Percentiles rank a stretch among this genome's conserved stretches.
Conservation (phyloP, 1,284 basidiomycete genomes). For the Vanrija sp. region DNA sequence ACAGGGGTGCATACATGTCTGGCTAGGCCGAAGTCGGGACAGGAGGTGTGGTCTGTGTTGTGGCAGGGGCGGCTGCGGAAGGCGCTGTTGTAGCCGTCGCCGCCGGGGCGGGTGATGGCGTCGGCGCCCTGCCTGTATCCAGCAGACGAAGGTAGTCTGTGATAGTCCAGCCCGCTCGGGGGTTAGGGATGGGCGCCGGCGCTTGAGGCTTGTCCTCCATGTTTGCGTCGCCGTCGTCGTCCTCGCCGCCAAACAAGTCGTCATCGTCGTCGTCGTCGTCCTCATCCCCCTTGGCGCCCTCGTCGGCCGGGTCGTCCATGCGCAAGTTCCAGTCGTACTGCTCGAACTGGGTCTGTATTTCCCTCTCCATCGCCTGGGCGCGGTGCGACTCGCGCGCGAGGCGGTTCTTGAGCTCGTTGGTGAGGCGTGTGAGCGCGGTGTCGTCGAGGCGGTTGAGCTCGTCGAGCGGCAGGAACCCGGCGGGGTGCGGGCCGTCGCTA, state of each 20-base stretch:
- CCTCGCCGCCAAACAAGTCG: constrained; percentile 23
- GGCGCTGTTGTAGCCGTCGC: not conserved
- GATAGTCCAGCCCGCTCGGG: constrained; percentile 29
- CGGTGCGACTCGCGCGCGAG: constrained; percentile 19
- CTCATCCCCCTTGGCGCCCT: constrained; percentile 19
- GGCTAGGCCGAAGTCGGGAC: no score
- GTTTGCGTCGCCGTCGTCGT: constrained; percentile 12
- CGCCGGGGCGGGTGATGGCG: not conserved
- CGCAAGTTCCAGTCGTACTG: constrained; percentile 34
- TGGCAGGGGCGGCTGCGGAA: no score
- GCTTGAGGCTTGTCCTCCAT: constrained; percentile 1
- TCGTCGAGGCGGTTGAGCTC: constrained; percentile 24
- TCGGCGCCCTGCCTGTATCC: constrained; percentile 24
- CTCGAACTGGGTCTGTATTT: constrained; percentile 24
- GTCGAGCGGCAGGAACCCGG: constrained; percentile 9
- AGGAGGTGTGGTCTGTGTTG: no score
- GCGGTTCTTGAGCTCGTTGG: constrained; percentile 14
- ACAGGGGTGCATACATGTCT: no score
- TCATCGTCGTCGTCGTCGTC: constrained; percentile 15
- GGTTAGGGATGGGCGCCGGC: constrained; percentile 15
- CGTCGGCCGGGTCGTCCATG: constrained; percentile 17
- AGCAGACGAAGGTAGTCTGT: constrained; percentile 35
- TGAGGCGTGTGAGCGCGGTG: constrained; percentile 10
- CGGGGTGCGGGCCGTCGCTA: not conserved
- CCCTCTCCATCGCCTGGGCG: constrained; percentile 21